A percentile compares a stretch with the other conserved stretches of the same genome.
These are phyloP conservation scores for Botrytis cinerea DNA, from an alignment of 2,329 filamentous ascomycete species.

Conservation along the genomic window DNA sequence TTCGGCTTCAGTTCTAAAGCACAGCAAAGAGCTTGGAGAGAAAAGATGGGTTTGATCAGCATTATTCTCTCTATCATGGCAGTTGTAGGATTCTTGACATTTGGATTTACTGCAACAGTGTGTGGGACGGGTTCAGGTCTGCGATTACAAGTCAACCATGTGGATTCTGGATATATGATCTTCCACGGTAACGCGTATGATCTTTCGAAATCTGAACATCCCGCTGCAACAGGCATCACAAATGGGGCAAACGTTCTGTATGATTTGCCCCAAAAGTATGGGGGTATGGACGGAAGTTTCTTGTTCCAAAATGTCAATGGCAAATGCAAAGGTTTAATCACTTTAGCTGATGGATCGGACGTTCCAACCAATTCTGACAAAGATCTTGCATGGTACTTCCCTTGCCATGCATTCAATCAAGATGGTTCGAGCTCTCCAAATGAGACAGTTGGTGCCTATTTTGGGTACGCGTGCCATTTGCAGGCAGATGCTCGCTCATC, in stretches of 20 bases:
- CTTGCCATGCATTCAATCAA: constrained; percentile 87
- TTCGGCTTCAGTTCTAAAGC: constrained; percentile 84
- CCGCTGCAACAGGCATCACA: constrained; percentile 76
- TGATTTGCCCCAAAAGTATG: constrained; percentile 78
- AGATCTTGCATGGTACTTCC: constrained; percentile 95
- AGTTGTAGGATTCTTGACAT: constrained; percentile 92
- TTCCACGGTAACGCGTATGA: constrained; percentile 93
- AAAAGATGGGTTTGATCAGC: constrained; percentile 96
- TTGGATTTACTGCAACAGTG: constrained; percentile 89
- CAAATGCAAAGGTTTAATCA: constrained; percentile 90
- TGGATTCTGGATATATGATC: constrained; percentile 85
- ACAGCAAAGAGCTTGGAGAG: constrained; percentile 90
- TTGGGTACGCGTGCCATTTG: constrained; percentile 89
- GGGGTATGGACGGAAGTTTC: constrained; percentile 92
- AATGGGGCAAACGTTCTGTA: constrained; percentile 76
- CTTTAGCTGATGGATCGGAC: constrained; percentile 66
- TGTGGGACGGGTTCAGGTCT: constrained; percentile 71
- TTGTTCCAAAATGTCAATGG: constrained; percentile 99
- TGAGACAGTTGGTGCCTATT: constrained; percentile 70
- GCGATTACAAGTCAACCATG: constrained; percentile 79
- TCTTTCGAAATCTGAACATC: constrained; percentile 74
- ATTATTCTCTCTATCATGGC: constrained; percentile 86
- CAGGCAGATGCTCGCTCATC: constrained; percentile 64
- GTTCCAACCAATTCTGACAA: constrained; percentile 73
- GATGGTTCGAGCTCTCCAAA: constrained; percentile 85